A percentile compares a stretch with the other conserved stretches of the same genome.
Conservation (phyloP, 2,329 filamentous ascomycete species). For the Alternaria arbusti region DNA sequence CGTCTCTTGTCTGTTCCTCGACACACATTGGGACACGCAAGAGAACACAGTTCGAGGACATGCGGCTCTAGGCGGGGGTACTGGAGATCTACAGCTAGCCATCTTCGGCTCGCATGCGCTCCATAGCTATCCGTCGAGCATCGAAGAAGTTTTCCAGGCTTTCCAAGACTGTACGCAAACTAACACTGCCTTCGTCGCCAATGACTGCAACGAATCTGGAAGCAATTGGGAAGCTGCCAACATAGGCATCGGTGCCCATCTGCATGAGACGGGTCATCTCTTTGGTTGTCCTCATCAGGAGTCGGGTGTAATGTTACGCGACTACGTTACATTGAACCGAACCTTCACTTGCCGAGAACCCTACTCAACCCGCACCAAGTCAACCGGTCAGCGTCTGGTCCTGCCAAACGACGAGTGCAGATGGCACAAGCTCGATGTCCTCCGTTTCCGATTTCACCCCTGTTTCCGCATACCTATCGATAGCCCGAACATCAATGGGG, state of each 20-base stretch:
- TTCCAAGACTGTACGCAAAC: conserved; percentile 92
- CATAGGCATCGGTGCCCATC: conserved; percentile 88
- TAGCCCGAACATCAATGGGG: conserved; percentile 59
- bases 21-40: conserved; percentile 83
- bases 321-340: conserved; percentile 84
- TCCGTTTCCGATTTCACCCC: conserved; percentile 89
- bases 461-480: conserved; percentile 88
- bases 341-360: conserved; percentile 82
- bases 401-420: conserved; percentile 80
- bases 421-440: conserved; percentile 88
- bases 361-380: conserved; percentile 85
- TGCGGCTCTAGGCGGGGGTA: conserved; percentile 79
- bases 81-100: conserved; percentile 77
- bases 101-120: conserved; percentile 93
- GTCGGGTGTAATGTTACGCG: conserved; percentile 87
- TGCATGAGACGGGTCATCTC: conserved; percentile 89
- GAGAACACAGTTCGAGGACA: conserved; percentile 77
- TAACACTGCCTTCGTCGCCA: conserved; percentile 78
- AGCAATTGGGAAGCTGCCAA: conserved; percentile 97
- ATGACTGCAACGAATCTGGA: conserved; percentile 84
- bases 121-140: conserved; percentile 85
- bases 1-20: conserved; percentile 84
- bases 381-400: conserved; percentile 76
- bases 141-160: conserved; percentile 88
- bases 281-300: conserved; percentile 91